phyloP scores from a whole-genome alignment of 805 yeast genomes.

The Metschnikowia vanudenii region DNA sequence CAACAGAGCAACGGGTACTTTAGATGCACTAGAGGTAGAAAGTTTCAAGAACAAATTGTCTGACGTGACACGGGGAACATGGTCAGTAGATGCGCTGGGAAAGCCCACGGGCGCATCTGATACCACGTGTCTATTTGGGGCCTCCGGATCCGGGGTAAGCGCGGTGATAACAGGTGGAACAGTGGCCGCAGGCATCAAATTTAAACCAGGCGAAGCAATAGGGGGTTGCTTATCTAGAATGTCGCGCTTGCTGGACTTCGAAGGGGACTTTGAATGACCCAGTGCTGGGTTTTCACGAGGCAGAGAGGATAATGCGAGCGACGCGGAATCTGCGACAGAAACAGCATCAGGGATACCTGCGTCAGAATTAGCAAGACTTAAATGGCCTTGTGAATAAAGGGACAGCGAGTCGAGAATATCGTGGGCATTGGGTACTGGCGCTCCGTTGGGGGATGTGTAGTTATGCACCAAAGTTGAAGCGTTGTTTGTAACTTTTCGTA shows the following conservation, averaged over 20 bases:
- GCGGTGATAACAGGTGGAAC: slow-evolving; percentile 5
- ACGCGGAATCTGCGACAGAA: neutral
- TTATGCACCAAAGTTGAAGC: slow-evolving; percentile 38
- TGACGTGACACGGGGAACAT: slow-evolving; percentile 32
- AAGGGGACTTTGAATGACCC: neutral
- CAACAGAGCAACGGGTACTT: slow-evolving; percentile 21
- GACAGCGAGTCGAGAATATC: slow-evolving; percentile 14
- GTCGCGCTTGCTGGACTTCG: neutral
- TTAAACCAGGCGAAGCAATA: neutral
- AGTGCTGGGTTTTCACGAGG: neutral
- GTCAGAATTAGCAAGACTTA: neutral
- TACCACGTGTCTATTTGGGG: neutral
- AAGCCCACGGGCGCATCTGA: neutral
- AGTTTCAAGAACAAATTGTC: slow-evolving; percentile 35
- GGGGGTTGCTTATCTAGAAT: neutral
- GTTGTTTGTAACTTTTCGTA: slow-evolving; percentile 42
- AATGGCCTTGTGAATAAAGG: slow-evolving; percentile 1
- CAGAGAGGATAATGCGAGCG: neutral
- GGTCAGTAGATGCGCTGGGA: neutral
- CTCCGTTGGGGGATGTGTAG: slow-evolving; percentile 11
- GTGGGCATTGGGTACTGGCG: neutral
- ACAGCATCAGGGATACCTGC: neutral
- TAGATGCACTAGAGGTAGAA: slow-evolving; percentile 23
- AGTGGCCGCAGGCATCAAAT: neutral
- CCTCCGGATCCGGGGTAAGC: neutral